Percentiles rank a stretch among this genome's conserved stretches.
phyloP scores from a whole-genome alignment of 805 yeast genomes.

The Sporopachydermia lactativora region DNA sequence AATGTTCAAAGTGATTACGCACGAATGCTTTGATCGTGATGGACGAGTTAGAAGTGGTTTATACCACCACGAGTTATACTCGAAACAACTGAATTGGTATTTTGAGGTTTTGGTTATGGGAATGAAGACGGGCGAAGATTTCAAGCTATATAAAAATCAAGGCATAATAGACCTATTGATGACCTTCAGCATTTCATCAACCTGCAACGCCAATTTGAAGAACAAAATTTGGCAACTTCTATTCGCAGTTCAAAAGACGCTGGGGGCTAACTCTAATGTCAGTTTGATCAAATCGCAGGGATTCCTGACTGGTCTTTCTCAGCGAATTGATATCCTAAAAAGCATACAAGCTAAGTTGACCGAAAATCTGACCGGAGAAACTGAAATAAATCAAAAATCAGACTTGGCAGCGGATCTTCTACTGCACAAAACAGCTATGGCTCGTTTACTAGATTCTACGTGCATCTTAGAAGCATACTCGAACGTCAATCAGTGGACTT shows the following conservation, averaged over 20 bases:
- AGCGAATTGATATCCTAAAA: not conserved
- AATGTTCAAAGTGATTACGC: slow-evolving; percentile 11
- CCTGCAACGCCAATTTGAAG: not conserved
- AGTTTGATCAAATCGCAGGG: not conserved
- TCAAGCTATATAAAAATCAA: not conserved
- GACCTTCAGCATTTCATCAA: not conserved
- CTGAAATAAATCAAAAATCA: not conserved
- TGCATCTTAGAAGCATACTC: not conserved
- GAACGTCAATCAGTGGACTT: not conserved
- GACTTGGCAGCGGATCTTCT: not conserved
- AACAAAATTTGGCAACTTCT: not conserved
- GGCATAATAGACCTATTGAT: not conserved
- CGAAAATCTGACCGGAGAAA: not conserved
- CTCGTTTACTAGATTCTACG: not conserved
- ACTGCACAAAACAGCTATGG: not conserved
- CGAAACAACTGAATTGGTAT: not conserved
- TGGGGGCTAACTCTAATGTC: not conserved
- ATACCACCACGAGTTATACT: not conserved
- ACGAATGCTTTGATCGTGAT: slow-evolving; percentile 6
- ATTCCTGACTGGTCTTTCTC: not conserved
- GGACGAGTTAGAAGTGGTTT: not conserved
- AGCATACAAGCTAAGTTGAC: not conserved
- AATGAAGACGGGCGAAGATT: slow-evolving; percentile 1
- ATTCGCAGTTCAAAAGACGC: not conserved
- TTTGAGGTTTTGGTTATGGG: not conserved